Conservation (phyloP, 345 rosid genomes). For the Eucalyptus lansdowneana region DNA sequence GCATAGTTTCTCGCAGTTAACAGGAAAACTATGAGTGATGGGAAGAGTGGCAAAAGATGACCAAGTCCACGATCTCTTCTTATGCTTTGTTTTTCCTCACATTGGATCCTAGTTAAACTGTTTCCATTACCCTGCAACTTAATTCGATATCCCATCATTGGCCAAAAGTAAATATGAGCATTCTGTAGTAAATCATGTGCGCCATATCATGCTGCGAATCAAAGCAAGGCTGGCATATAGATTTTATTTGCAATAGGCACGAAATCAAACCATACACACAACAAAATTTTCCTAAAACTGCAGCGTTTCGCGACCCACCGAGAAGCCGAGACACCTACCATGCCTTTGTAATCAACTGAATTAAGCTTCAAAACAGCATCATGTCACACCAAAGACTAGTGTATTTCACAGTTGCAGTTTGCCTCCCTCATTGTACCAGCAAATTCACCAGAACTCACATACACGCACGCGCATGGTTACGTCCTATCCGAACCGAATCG, state of each 20-base stretch:
- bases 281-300: background rate
- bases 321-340: background rate
- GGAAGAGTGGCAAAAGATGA: background rate
- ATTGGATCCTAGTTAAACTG: background rate
- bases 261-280: background rate
- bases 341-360: background rate
- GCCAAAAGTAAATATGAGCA: background rate
- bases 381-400: background rate
- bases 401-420: background rate
- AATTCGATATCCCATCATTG: background rate
- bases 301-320: background rate
- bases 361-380: background rate
- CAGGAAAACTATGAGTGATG: background rate
- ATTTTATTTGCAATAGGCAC: background rate
- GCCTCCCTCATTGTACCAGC: background rate
- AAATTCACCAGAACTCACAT: background rate
- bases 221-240: background rate
- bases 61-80: background rate
- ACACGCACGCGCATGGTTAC: background rate
- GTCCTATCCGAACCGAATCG: background rate
- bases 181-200: background rate
- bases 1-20: background rate
- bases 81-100: background rate
- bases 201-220: background rate
- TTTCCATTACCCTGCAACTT: background rate